Base-by-base conservation (phyloP, 768 basidiomycete genomes). In the Phanerochaete carnosa region DNA sequence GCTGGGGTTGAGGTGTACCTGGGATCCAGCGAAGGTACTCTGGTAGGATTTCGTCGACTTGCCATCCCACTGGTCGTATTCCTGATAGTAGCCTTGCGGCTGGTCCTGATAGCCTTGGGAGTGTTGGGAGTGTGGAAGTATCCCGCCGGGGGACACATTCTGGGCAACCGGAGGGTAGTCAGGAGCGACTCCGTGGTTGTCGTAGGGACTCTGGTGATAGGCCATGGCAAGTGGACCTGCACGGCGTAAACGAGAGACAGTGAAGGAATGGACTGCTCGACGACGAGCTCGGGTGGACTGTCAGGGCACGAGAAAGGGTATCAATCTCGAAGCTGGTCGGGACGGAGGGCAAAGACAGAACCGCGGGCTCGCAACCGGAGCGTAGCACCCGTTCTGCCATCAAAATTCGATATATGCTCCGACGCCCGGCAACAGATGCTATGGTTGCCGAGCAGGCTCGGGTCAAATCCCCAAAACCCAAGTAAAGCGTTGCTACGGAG, bases 1-100 rank as follows among this genome's bases (percentile, higher is more conserved):
- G 26, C 73, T 69, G 29, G 87, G 81, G 56, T 85, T 83, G 64
- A 92, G 83, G 69, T 91, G 89, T 28, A 77, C 83, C 67, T 91
- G 88, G 4, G 90, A 92, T 72, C 87, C 85, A 65, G 79, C 80
- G 66, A 80, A 82, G 71, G 80, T 82, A 66, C 86, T 88, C 70
- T 85, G 80, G 70, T 83, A 83, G 28, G 87, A 89, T 61, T 85
- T 84, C 49, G 77, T 74, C 4, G 84, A 86, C 68, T 79, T 81
- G 50, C 69, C 22, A 23, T 82, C 82, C 82, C 81, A 82, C 56
- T 65, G 63, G 32, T 72, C 72, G 62, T 73, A 67, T 15, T 67
- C 62, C 25, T 65, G 64, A 25, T 64, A 57, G 43, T 66, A 55
- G 16, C 58, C 50, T 15, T 65, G 62, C 5, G 56, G 50, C 22